phyloP scores from a whole-genome alignment of 1,284 basidiomycete genomes.

The Apiotrichum laibachii region DNA sequence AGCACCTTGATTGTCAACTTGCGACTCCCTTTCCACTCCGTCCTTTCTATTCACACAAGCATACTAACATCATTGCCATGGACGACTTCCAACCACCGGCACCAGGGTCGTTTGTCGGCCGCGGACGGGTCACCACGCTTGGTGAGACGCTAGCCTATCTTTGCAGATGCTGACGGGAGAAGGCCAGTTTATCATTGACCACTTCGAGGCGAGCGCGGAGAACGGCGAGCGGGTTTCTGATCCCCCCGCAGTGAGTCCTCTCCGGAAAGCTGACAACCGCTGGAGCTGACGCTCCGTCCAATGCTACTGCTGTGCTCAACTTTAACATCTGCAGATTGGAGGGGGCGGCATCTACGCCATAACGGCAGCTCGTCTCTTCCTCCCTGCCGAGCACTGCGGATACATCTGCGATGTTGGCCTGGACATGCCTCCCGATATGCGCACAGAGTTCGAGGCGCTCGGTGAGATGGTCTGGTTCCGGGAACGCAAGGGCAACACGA shows the following conservation, averaged over 20 bases:
- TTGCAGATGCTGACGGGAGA: conserved; percentile 4
- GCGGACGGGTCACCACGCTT: conserved; percentile 20
- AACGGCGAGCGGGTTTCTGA: conserved; percentile 57
- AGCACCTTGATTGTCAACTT: not conserved
- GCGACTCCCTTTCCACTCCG: too few species aligned
- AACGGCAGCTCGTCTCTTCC: conserved; percentile 25
- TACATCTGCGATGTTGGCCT: conserved; percentile 80
- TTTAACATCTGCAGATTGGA: conserved; percentile 63
- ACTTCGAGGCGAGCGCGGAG: conserved; percentile 64
- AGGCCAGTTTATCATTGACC: conserved; percentile 90
- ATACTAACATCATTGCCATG: not conserved
- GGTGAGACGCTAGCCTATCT: conserved; percentile 5
- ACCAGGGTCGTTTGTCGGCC: not conserved
- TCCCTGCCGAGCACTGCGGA: conserved; percentile 57
- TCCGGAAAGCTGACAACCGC: not conserved
- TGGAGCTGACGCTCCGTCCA: not conserved
- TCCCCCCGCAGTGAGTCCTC: conserved; percentile 35
- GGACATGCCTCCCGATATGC: conserved; percentile 69
- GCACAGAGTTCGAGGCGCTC: conserved; percentile 61
- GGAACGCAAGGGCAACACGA: conserved; percentile 62
- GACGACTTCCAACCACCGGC: conserved; percentile 1
- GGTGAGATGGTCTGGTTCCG: conserved; percentile 80
- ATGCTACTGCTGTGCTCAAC: not conserved
- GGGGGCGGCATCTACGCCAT: conserved; percentile 74
- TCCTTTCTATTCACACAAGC: not conserved